These are phyloP conservation scores for Leptodermis oblonga DNA, from an alignment of 257 asterid species.

Conservation along the genomic window DNA sequence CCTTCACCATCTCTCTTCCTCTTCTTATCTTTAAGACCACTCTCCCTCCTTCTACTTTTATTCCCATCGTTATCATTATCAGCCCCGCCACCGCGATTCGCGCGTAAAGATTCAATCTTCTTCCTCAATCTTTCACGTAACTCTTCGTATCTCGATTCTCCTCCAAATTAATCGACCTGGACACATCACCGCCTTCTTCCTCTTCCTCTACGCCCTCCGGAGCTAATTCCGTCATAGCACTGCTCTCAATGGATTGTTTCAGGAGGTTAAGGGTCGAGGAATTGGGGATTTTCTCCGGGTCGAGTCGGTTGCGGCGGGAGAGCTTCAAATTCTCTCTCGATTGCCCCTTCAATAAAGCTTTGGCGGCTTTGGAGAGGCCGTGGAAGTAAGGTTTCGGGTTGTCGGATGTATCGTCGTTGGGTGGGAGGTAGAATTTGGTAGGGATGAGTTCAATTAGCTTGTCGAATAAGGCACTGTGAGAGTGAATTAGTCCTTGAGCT, in stretches of 20 bases:
- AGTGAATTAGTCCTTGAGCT: constrained; percentile 41
- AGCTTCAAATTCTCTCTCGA: constrained; percentile 52
- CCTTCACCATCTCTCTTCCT: constrained; percentile 39
- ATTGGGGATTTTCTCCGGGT: constrained; percentile 58
- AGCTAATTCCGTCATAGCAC: not conserved
- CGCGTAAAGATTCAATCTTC: constrained; percentile 60
- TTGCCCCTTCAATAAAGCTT: constrained; percentile 64
- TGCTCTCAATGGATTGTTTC: constrained; percentile 31
- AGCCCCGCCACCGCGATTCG: constrained; percentile 49
- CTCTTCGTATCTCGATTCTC: constrained; percentile 48
- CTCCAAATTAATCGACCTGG: constrained; percentile 29
- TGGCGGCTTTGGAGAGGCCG: constrained; percentile 77
- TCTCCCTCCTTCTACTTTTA: constrained; percentile 24
- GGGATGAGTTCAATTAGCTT: constrained; percentile 64
- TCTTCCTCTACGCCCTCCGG: constrained; percentile 7
- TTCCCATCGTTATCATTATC: constrained; percentile 26
- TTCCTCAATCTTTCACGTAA: constrained; percentile 50
- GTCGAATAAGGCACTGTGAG: constrained; percentile 55
- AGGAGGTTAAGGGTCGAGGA: constrained; percentile 45
- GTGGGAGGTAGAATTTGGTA: constrained; percentile 63
- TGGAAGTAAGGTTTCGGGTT: constrained; percentile 71
- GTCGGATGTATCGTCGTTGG: constrained; percentile 43
- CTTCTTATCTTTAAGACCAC: constrained; percentile 30
- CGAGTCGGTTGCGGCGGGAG: constrained; percentile 79
- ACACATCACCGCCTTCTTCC: not conserved